Evolutionary conservation across 129 eudicot species (phyloP).

Genomic region (Centella asiatica): DNA sequence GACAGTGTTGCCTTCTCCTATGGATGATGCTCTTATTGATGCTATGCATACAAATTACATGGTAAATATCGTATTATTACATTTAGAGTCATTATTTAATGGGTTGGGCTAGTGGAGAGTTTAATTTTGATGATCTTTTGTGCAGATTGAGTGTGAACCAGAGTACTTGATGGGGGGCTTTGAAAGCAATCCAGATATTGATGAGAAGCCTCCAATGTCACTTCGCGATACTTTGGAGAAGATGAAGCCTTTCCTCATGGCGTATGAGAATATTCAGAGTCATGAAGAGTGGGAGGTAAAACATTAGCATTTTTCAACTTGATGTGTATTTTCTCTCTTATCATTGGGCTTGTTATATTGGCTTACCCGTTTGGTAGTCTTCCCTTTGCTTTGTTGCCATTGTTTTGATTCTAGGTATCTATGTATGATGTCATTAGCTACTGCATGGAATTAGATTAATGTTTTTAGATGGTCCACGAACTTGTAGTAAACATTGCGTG

Average conservation of each 20-base stretch:
- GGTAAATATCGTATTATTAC: conserved; percentile 29
- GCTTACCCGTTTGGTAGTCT: neutral
- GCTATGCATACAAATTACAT: conserved; percentile 54
- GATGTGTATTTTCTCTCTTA: neutral
- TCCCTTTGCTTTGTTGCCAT: neutral
- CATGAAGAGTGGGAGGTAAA: conserved; percentile 94
- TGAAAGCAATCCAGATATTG: conserved; percentile 78
- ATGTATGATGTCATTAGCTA: neutral
- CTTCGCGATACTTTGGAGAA: conserved; percentile 79
- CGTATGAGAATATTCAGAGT: conserved; percentile 65
- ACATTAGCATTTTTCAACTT: neutral
- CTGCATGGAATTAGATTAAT: neutral
- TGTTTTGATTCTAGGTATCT: neutral
- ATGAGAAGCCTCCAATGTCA: conserved; percentile 76
- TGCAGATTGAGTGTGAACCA: conserved; percentile 90
- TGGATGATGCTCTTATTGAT: conserved; percentile 48
- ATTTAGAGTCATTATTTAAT: neutral
- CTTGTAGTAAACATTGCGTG: too few species aligned
- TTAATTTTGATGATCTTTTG: conserved; percentile 4
- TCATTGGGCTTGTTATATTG: neutral
- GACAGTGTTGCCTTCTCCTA: conserved; percentile 48
- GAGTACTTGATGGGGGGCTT: conserved; percentile 76
- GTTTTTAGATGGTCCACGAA: neutral
- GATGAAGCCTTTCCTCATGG: conserved; percentile 84
- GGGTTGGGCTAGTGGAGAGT: neutral